Evolutionary conservation across 495 filamentous ascomycete genomes (phyloP), one percentile per base, ranked within the genome.

Genomic region (Talaromyces liani): DNA sequence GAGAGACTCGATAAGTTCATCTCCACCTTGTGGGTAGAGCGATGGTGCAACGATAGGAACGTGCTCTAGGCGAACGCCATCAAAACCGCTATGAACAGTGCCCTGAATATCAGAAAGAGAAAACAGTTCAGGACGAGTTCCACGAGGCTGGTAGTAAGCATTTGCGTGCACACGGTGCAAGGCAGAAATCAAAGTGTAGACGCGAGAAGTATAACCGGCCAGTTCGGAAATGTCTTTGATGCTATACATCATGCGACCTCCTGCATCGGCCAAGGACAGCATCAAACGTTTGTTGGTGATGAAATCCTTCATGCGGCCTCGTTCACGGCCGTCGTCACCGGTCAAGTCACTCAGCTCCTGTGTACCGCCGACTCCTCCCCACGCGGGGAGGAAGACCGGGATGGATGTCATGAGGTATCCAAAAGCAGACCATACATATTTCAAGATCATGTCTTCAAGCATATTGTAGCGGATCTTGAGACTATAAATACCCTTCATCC

Each of bases 241-340:
- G 66, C 88, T 91, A 78, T 98, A 98, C 95, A 99, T 99, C 88
- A 99, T 94, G 39, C 95, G 84, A 22, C 93, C 92, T 61, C 95
- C 95, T 8, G 95, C 95, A 73, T 99, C 95, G 4, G 95, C 95
- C 16, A 98, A 83, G 20, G 94, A 97, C 29, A 99, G 84, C 95
- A 99, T 98, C 61, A 99, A 84, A 2, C 95, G 89, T 74, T 98
- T 97, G 75, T 99, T 99, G 16, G 94, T 97, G 76, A 99, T 96
- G 75, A 99, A 99, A n/a, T 93, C 88, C 77, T 93, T 92, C 93
- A 97, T 98, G 33, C 95, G 89, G 63, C 84, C 82, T 36, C 88
- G 84, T 71, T 96, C 92, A 14, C 89, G 84, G 29, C 84, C 84
- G 41, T 76, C 75, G 31, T 71, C 70, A 47, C 74, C 72, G 7